A percentile compares a stretch with the other conserved stretches of the same genome.
These are phyloP conservation scores for Metschnikowia dekortorum DNA, from an alignment of 805 yeast genomes.

Conservation along the genomic window DNA sequence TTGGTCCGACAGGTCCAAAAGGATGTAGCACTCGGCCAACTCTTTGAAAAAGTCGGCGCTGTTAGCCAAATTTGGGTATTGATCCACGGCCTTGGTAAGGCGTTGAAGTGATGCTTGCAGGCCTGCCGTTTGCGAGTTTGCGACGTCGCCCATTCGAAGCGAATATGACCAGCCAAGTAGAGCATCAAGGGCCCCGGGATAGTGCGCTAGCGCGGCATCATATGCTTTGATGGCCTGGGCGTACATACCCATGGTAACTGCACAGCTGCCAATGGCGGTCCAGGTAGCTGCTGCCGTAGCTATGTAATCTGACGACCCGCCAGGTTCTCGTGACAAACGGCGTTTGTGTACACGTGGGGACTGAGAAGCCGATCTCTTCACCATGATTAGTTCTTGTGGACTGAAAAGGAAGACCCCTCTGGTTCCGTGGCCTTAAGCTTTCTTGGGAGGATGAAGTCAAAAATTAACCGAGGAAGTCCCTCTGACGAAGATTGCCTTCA, in stretches of 20 bases:
- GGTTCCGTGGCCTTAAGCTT: background rate
- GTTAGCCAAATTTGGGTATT: slow-evolving; percentile 34
- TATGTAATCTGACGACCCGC: slow-evolving; percentile 1
- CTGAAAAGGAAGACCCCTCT: background rate
- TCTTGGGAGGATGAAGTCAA: background rate
- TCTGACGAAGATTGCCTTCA: background rate
- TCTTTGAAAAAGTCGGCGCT: slow-evolving; percentile 44
- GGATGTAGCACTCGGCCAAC: slow-evolving; percentile 48
- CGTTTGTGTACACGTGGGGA: slow-evolving; percentile 13
- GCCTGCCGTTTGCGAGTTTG: slow-evolving; percentile 35
- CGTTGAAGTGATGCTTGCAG: slow-evolving; percentile 38
- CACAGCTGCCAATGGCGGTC: slow-evolving; percentile 46
- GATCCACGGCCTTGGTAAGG: slow-evolving; percentile 35
- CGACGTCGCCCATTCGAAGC: slow-evolving; percentile 36
- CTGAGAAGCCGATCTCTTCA: slow-evolving; percentile 10
- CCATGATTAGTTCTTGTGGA: slow-evolving; percentile 1
- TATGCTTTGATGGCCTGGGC: slow-evolving; percentile 41
- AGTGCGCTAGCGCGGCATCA: slow-evolving; percentile 40
- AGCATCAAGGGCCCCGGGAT: slow-evolving; percentile 37
- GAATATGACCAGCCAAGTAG: slow-evolving; percentile 42
- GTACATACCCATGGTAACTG: slow-evolving; percentile 36
- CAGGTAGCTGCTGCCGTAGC: slow-evolving; percentile 36
- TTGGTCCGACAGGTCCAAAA: slow-evolving; percentile 45
- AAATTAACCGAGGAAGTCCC: no score
- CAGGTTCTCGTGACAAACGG: slow-evolving; percentile 1